Percentiles rank a stretch among this genome's conserved stretches.
These are phyloP conservation scores for Podila epigama DNA, from an alignment of 192 early-diverging fungal genomes.

Conservation along the genomic window DNA sequence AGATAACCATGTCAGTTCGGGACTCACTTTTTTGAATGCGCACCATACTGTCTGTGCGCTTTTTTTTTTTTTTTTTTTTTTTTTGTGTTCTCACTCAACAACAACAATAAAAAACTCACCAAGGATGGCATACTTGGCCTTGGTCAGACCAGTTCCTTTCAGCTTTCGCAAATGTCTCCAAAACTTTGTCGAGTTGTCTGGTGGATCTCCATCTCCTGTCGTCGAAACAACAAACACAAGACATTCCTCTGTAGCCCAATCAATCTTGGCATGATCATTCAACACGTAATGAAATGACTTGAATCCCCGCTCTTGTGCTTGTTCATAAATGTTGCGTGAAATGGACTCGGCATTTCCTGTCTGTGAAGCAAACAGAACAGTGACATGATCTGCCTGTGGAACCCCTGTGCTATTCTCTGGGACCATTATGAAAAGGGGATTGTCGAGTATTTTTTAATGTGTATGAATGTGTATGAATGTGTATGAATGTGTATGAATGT, in stretches of 20 bases:
- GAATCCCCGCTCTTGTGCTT: slow-evolving; percentile 78
- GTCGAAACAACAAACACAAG: slow-evolving; percentile 88
- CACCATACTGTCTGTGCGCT: too few relatives aligned
- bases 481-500: too few relatives aligned
- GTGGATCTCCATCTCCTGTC: slow-evolving; percentile 96
- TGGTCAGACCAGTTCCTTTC: slow-evolving; percentile 64
- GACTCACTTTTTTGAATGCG: too few relatives aligned
- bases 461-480: too few relatives aligned
- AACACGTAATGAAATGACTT: slow-evolving; percentile 65
- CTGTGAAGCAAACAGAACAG: slow-evolving; percentile 86
- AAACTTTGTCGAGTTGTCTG: slow-evolving; percentile 93
- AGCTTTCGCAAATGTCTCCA: slow-evolving; percentile 82
- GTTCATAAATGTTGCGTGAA: slow-evolving; percentile 80
- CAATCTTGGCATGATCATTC: slow-evolving; percentile 77
- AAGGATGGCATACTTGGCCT: slow-evolving; percentile 54
- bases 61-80: background rate
- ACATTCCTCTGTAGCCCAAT: slow-evolving; percentile 57
- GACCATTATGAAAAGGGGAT: too few relatives aligned
- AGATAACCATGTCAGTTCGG: too few relatives aligned
- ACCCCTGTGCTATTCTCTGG: slow-evolving; percentile 10
- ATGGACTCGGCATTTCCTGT: slow-evolving; percentile 97
- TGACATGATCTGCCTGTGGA: slow-evolving; percentile 36
- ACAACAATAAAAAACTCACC: slow-evolving; percentile 17
- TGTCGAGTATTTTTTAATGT: too few relatives aligned
- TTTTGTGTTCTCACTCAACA: background rate